Conservation (phyloP, 1,284 basidiomycete species). For the Sporisorium scitamineum region DNA sequence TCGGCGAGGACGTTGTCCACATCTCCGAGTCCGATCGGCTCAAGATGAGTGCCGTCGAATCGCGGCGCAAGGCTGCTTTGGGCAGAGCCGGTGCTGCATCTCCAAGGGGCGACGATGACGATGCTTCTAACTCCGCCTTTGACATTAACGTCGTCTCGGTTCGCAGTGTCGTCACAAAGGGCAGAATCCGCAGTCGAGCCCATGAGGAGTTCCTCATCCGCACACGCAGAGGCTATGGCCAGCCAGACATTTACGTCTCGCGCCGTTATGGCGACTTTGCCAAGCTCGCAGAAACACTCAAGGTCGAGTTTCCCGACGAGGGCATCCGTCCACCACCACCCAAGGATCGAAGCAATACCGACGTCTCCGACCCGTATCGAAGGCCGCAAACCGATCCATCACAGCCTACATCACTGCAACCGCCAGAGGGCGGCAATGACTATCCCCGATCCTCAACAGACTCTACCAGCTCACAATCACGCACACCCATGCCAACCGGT, state of each 20-base stretch:
- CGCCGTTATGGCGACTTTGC: conserved; percentile 94
- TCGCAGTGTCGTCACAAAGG: conserved; percentile 56
- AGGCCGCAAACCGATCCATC: conserved; percentile 12
- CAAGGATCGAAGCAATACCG: conserved; percentile 60
- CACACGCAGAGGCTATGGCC: conserved; percentile 76
- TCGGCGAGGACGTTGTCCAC: conserved; percentile 63
- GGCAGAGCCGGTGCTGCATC: conserved; percentile 34
- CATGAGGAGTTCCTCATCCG: conserved; percentile 87
- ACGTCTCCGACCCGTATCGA: conserved; percentile 43
- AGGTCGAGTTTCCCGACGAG: conserved; percentile 59
- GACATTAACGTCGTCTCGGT: conserved; percentile 66
- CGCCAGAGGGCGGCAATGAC: conserved; percentile 14
- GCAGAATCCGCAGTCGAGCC: conserved; percentile 52
- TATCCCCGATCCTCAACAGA: conserved; percentile 23
- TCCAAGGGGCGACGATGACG: conserved; percentile 1
- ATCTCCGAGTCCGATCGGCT: conserved; percentile 58
- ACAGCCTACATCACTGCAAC: not conserved
- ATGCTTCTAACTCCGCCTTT: conserved; percentile 28
- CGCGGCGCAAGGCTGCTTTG: conserved; percentile 49
- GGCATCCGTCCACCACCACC: conserved; percentile 55
- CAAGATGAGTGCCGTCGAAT: conserved; percentile 55
- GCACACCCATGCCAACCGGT: conserved; percentile 59
- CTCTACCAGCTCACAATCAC: conserved; percentile 24
- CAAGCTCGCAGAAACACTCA: conserved; percentile 60
- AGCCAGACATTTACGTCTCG: conserved; percentile 85